Conservation (phyloP, 2,329 filamentous ascomycete species). For the Fusarium cicatricum region DNA sequence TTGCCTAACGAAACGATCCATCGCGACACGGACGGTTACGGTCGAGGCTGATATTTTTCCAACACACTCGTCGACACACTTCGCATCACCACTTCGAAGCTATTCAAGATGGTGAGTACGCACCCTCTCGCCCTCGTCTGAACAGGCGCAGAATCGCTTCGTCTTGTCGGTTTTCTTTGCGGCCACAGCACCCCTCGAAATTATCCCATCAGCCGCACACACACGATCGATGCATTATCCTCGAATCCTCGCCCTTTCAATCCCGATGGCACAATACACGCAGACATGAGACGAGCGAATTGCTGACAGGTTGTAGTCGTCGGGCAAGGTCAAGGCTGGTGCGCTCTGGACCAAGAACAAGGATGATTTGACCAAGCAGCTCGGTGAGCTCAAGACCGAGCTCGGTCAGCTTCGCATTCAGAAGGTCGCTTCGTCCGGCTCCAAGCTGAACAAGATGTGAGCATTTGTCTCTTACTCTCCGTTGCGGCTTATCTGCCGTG, state of each 20-base stretch:
- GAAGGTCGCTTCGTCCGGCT: constrained; percentile 95
- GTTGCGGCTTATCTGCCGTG: constrained; percentile 4
- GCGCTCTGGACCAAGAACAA: constrained; percentile 99
- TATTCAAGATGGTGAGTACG: constrained; percentile 60
- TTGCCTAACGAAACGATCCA: constrained; percentile 46
- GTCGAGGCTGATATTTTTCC: constrained; percentile 47
- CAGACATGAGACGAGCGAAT: constrained; percentile 31
- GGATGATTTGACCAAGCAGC: constrained; percentile 95
- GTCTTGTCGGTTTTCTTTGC: constrained; percentile 18
- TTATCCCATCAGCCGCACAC: constrained; percentile 28
- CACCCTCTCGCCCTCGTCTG: constrained; percentile 27
- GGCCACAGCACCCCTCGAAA: constrained; percentile 26
- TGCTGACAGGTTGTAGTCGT: constrained; percentile 52
- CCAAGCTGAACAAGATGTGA: constrained; percentile 98
- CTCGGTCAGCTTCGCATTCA: constrained; percentile 96
- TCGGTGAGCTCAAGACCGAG: constrained; percentile 95
- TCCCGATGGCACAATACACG: constrained; percentile 24
- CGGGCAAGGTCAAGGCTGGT: constrained; percentile 86
- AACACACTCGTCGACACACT: constrained; percentile 52
- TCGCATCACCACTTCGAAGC: constrained; percentile 53
- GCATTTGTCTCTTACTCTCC: constrained; percentile 42
- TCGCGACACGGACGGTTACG: constrained; percentile 49
- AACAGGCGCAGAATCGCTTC: constrained; percentile 24
- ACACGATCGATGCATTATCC: constrained; percentile 28
- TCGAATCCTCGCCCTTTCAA: constrained; percentile 17